Evolutionary conservation across 371 early-diverging fungal species (phyloP).

Genomic region (Nematocida sp.): DNA sequence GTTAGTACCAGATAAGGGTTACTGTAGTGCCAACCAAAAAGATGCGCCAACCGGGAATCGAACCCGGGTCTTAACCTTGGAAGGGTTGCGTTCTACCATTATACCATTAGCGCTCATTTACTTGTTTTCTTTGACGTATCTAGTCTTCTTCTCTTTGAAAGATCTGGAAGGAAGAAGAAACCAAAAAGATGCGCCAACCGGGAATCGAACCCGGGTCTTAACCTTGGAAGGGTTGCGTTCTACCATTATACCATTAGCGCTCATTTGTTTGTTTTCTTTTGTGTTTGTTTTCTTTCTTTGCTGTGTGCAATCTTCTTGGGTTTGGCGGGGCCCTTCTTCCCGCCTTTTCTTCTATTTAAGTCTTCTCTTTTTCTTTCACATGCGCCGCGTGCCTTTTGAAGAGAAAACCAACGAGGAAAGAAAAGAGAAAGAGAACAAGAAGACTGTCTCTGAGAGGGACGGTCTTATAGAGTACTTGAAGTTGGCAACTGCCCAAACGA

Average conservation of each 20-base stretch:
- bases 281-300: not conserved
- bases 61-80: conserved; percentile 63
- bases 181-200: conserved; percentile 57
- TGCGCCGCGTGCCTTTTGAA: conserved; percentile 50
- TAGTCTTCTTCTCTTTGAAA: too few relatives aligned
- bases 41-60: conserved; percentile 61
- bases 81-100: conserved; percentile 62
- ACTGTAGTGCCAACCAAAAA: too few relatives aligned
- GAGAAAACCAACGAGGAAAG: conserved; percentile 62
- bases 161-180: not conserved
- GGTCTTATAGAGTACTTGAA: conserved; percentile 50
- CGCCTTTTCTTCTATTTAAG: conserved; percentile 43
- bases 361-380: not conserved
- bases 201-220: conserved; percentile 63
- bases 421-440: conserved; percentile 19
- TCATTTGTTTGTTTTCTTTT: not conserved
- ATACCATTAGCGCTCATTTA: conserved; percentile 56
- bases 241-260: conserved; percentile 61
- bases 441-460: conserved; percentile 52
- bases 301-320: too few relatives aligned
- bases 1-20: too few relatives aligned
- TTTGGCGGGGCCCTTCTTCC: not conserved
- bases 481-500: conserved; percentile 48
- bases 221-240: conserved; percentile 62
- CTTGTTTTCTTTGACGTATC: not conserved